Evolutionary conservation across 2,329 filamentous ascomycete genomes (phyloP).

Genomic region (Sphaceloma murrayae): DNA sequence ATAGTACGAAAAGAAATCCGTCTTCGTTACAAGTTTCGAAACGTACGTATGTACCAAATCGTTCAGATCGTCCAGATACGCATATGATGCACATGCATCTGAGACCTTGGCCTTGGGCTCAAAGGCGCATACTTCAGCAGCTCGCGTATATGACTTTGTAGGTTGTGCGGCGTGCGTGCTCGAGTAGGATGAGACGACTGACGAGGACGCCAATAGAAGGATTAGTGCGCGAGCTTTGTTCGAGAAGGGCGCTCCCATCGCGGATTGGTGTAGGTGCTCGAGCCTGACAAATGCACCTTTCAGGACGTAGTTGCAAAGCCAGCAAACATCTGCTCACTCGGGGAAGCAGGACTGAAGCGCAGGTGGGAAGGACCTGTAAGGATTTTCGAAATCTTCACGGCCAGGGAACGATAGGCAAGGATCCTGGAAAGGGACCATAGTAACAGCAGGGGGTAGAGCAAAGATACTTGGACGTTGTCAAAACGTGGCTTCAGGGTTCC

Average conservation of each 20-base stretch:
- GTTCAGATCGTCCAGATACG: conserved; percentile 79
- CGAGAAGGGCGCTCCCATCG: not conserved
- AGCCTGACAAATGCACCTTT: conserved; percentile 24
- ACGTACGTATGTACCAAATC: conserved; percentile 63
- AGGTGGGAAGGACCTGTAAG: too few relatives aligned
- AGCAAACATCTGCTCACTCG: conserved; percentile 18
- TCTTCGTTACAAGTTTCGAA: conserved; percentile 70
- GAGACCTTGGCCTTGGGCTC: conserved; percentile 81
- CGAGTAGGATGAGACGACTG: conserved; percentile 30
- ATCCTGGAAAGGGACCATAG: not conserved
- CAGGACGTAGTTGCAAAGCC: conserved; percentile 47
- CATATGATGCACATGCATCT: conserved; percentile 90
- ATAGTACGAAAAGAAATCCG: conserved; percentile 98
- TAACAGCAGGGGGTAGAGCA: not conserved
- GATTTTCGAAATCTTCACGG: too few relatives aligned
- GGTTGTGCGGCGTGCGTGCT: conserved; percentile 33
- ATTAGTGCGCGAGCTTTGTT: not conserved
- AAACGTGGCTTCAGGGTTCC: conserved; percentile 15
- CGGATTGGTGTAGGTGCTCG: not conserved
- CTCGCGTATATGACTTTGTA: conserved; percentile 1
- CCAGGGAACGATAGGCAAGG: too few relatives aligned
- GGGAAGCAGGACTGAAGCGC: not conserved
- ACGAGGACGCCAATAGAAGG: conserved; percentile 24
- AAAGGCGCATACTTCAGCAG: conserved; percentile 42
- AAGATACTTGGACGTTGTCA: conserved; percentile 3